A percentile compares a stretch with the other conserved stretches of the same genome.
Conservation (phyloP, 164 flowering plant species). For the Liriodendron chinense region DNA sequence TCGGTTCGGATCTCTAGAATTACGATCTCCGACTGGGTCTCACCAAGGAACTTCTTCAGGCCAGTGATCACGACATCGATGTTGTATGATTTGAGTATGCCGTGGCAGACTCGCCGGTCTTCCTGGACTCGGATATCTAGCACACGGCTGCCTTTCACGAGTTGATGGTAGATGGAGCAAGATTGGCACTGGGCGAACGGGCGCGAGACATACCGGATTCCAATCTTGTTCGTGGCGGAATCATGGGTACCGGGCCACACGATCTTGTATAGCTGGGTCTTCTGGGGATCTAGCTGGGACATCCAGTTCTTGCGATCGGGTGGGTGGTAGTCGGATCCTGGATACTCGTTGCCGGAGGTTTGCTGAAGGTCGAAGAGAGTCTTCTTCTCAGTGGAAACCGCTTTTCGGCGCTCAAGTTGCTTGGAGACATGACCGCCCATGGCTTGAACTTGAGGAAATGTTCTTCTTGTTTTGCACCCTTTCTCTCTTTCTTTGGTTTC, state of each 20-base stretch:
- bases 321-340: conserved; percentile 63
- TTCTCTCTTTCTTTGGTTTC: not conserved
- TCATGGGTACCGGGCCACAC: conserved; percentile 98
- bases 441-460: not conserved
- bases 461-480: not conserved
- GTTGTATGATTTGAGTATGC: conserved; percentile 59
- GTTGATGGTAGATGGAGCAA: conserved; percentile 72
- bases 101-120: conserved; percentile 81
- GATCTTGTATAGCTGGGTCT: conserved; percentile 49
- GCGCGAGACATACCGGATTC: conserved; percentile 54
- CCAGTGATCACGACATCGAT: conserved; percentile 74
- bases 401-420: conserved; percentile 54
- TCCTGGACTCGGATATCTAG: conserved; percentile 78
- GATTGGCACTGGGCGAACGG: conserved; percentile 92
- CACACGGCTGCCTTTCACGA: conserved; percentile 54
- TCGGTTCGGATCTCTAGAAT: conserved; percentile 82
- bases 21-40: conserved; percentile 77
- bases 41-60: conserved; percentile 65
- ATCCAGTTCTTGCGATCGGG: conserved; percentile 81
- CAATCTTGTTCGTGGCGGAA: conserved; percentile 87
- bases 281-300: conserved; percentile 51
- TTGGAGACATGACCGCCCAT: conserved; percentile 76
- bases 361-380: conserved; percentile 39
- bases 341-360: conserved; percentile 45
- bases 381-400: conserved; percentile 55